Base-by-base conservation (phyloP, 2,329 filamentous ascomycete species). In the Xylaria digitata region DNA sequence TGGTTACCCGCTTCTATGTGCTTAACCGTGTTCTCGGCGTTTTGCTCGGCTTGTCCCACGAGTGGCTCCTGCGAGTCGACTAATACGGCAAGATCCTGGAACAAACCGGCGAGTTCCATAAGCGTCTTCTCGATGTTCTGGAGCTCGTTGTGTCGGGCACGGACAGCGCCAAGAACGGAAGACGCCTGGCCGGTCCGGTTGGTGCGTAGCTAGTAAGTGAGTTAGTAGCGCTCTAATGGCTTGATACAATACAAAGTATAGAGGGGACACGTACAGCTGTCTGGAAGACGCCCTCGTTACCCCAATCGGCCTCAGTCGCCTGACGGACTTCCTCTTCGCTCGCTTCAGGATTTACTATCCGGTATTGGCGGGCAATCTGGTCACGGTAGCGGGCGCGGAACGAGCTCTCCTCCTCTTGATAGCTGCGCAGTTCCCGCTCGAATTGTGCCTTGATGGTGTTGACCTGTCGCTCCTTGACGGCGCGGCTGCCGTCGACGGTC, bases 331-430 rank as follows among this genome's bases (percentile, higher is more conserved):
- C 90, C 1, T 86, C 82, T 66, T 94, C 91, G 55, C 86, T 86
- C n/a, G 92, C 92, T 50, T 93, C 89, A 58, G 92, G 92, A 77
- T 94, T 93, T 72, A 93, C 91, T 76, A 95, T 94, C 63, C 88
- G 85, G 80, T 92, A 94, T 80, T 96, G 92, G 74, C 92, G 86
- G 65, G 88, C 88, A 76, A 95, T 93, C 78, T 93, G 91, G 70
- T 94, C 90, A 67, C 90, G 87, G 79, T 93, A 93, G 70, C 89
- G 84, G 76, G 87, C 84, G 75, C 87, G 86, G 82, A 93, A 94
- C 52, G 86, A 84, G 66, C 86, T 83, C 83, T 96, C 92, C 76
- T 92, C 89, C 72, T 86, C 82, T 76, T 90, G 85, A 79, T 92
- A 94, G 73, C 87, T 86, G 76, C 89, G 85, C 70, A 94, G 83